Base-by-base conservation (phyloP, 2,329 filamentous ascomycete genomes). In the Diaporthe helianthi region DNA sequence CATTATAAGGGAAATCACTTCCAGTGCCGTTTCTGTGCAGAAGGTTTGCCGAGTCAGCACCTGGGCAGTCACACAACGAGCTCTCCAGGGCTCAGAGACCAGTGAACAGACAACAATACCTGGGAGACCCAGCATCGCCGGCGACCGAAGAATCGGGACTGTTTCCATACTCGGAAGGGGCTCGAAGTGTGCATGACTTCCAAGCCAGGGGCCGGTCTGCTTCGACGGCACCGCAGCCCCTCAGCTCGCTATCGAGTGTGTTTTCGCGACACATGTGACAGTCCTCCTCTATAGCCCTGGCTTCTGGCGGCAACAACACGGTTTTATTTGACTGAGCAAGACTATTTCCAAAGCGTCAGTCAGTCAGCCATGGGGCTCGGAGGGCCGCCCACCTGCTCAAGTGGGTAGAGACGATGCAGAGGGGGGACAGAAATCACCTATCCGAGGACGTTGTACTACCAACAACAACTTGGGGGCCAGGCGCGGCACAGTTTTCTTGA, bases 281-380 rank as follows among this genome's bases (percentile, higher is more conserved):
- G 0, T 12, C 5, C 9, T 36, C 1, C 29, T 36, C 19, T 12
- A 36, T 9, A 19, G 19, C 15, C 4, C 17, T 15, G 15, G 2
- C 13, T 2, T 36, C 10, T 19, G 29, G 12, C 2, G 22, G n/a
- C 7, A 36, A 26, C 2, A 6, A 24, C 2, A 12, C 3, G 12
- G 38, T 1, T 5, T 4, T 13, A 5, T 10, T 4, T 36, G n/a
- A 9, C 29, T 49, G 44, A 13, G 15, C 10, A 4, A 7, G 29
- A 15, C 44, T 47, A n/a, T 6, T 29, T 63, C 24, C 22, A 12
- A 36, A 9, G 7, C 9, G 33, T n/a, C 58, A 49, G 33, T n/a
- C 58, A 49, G 44, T 63, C 58, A 63, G 58, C 58, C 26, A 31
- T 31, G 29, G 17, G n/a, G 29, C 41, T 49, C 19, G 58, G 58